phyloP scores from a whole-genome alignment of 2,329 filamentous ascomycete species.

The Ophiostoma triangulosporum region DNA sequence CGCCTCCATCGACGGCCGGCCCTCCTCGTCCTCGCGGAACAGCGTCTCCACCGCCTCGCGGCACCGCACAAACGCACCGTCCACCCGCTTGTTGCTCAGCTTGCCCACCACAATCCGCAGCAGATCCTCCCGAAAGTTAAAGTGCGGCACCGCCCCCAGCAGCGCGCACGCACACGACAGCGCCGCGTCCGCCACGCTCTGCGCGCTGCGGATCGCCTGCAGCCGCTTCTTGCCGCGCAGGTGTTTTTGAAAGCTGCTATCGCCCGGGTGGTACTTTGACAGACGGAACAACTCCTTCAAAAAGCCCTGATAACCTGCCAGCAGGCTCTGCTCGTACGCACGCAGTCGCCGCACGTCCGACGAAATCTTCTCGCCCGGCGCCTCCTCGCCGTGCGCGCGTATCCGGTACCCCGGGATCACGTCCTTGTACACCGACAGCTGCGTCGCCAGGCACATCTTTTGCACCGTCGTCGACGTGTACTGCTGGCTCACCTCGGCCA shows the following conservation, averaged over 20 bases:
- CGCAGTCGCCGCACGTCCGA: constrained; percentile 80
- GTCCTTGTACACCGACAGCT: constrained; percentile 86
- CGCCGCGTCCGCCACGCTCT: constrained; percentile 54
- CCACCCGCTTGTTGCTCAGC: constrained; percentile 57
- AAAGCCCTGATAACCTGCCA: constrained; percentile 75
- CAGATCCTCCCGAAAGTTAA: constrained; percentile 87
- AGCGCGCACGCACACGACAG: constrained; percentile 77
- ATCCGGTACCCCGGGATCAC: constrained; percentile 95
- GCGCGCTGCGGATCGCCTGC: constrained; percentile 17
- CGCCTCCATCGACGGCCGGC: constrained; percentile 73
- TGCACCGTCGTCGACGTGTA: constrained; percentile 60
- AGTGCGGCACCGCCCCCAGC: constrained; percentile 74
- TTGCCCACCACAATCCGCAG: constrained; percentile 78
- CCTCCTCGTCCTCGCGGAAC: constrained; percentile 81
- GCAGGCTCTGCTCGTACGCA: constrained; percentile 74
- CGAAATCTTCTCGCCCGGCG: constrained; percentile 65
- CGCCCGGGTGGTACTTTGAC: constrained; percentile 34
- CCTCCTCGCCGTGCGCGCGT: constrained; percentile 63
- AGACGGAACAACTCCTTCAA: constrained; percentile 60
- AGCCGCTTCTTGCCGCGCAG: not conserved
- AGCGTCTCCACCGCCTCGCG: constrained; percentile 66
- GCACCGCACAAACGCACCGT: constrained; percentile 66
- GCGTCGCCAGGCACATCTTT: constrained; percentile 75
- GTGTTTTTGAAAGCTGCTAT: too few relatives aligned
- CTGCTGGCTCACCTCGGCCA: constrained; percentile 59